Base-by-base conservation (phyloP, 2,329 filamentous ascomycete genomes). In the Neurospora sp. region DNA sequence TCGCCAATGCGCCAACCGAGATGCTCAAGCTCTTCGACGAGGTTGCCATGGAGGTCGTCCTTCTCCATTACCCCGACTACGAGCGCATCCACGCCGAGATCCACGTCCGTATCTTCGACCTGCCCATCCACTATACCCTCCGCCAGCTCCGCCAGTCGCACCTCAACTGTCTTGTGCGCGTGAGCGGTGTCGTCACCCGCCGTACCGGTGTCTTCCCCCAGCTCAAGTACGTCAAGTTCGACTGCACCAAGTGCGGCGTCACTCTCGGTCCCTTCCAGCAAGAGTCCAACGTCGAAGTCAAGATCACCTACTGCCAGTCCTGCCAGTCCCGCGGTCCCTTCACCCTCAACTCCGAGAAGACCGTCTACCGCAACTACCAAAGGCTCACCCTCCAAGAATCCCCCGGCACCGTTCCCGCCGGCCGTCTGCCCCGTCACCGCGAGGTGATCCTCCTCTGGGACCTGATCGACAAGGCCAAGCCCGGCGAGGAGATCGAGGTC, bases 361-460 rank as follows among this genome's bases (percentile, higher is more conserved):
- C 96, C 0, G 92, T 99, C 17, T 99, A 99, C 82, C 91, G 96
- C 73, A 99, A 99, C 81, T 99, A 97, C 81, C 96, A 99, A 80
- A 99, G 97, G 79, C 85, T 99, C 75, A 99, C 96, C 0, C 86
- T 99, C 12, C 96, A 99, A 78, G 96, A 99, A 80, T 97, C 96
- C 0, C 96, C 96, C 4, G 96, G 96, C 69, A 98, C 96, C 6
- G 96, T 99, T 3, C 96, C 96, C 4, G 94, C 96, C 41, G 96
- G 96, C 77, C 94, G 96, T 80, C 87, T 99, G 66, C 96, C 96
- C 3, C 91, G 96, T 69, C 92, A 96, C 77, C 89, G 96, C 68
- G 96, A 99, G 78, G 95, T 99, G 43, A 93, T 99, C 73, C 87
- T 99, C 12, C 88, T 99, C 2, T 98, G 96, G 88, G 96, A 99